Percentiles rank a stretch among this genome's conserved stretches.
Conservation (phyloP, 2,329 filamentous ascomycete species). For the Chaetomiaceae sp. region DNA sequence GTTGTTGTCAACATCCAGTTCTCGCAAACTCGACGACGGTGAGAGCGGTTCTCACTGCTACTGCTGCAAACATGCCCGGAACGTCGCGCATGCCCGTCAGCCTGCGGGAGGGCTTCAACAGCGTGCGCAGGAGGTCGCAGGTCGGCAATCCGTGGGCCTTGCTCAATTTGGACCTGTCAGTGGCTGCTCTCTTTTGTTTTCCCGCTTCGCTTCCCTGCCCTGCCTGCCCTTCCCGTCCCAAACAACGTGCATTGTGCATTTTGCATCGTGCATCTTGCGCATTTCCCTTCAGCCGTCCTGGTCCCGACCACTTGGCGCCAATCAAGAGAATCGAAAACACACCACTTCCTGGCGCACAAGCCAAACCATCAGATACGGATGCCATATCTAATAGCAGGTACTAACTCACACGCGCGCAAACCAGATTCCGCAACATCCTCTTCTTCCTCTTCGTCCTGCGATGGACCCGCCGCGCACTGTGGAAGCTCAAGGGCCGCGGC, state of each 20-base stretch:
- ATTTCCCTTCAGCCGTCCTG: slow-evolving; percentile 1
- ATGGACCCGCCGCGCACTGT: slow-evolving; percentile 72
- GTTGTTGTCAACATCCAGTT: not conserved
- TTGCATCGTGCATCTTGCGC: too few relatives aligned
- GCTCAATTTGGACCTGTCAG: slow-evolving; percentile 66
- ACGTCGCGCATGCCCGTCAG: slow-evolving; percentile 67
- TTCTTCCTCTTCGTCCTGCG: slow-evolving; percentile 85
- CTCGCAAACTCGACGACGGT: not conserved
- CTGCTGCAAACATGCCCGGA: slow-evolving; percentile 49
- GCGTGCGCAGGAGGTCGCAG: slow-evolving; percentile 50
- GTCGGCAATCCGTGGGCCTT: slow-evolving; percentile 51
- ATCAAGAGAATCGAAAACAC: too few relatives aligned
- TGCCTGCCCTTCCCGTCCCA: too few relatives aligned
- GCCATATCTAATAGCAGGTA: too few relatives aligned
- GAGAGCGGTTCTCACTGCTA: not conserved
- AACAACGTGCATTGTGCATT: too few relatives aligned
- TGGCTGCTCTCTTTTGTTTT: slow-evolving; percentile 21
- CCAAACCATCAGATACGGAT: too few relatives aligned
- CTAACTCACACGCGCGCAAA: slow-evolving; percentile 4
- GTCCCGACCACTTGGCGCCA: not conserved
- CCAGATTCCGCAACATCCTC: slow-evolving; percentile 76
- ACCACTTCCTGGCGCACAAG: too few relatives aligned
- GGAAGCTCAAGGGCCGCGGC: slow-evolving; percentile 85
- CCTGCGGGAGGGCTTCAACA: slow-evolving; percentile 61
- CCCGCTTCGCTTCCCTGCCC: not conserved